phyloP scores from a whole-genome alignment of 768 basidiomycete genomes.

The Grammothele lineata region DNA sequence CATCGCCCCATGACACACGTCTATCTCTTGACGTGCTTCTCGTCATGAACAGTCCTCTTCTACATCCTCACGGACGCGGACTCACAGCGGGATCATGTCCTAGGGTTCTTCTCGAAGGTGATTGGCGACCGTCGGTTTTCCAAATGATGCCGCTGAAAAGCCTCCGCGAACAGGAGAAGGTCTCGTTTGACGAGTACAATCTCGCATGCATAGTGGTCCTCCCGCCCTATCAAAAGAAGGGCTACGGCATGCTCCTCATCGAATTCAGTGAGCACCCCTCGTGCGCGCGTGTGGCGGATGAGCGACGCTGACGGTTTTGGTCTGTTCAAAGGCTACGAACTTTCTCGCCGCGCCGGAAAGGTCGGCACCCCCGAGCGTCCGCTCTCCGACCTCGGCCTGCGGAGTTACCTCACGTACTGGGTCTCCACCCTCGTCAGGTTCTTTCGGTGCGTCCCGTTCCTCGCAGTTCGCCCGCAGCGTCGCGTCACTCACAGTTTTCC shows the following conservation, averaged over 20 bases:
- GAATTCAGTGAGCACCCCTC: slow-evolving; percentile 85
- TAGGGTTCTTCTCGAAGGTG: slow-evolving; percentile 74
- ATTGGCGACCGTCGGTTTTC: neutral
- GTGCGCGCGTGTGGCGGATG: neutral
- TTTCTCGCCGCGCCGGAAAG: slow-evolving; percentile 75
- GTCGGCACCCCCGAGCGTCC: slow-evolving; percentile 94
- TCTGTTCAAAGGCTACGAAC: slow-evolving; percentile 74
- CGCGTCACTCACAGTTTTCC: neutral
- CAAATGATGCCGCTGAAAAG: slow-evolving; percentile 3
- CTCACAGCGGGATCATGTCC: slow-evolving; percentile 72
- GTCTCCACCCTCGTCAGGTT: slow-evolving; percentile 79
- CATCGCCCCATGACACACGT: neutral
- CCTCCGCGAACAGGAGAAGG: slow-evolving; percentile 62
- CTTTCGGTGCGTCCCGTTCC: slow-evolving; percentile 48
- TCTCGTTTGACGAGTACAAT: slow-evolving; percentile 96
- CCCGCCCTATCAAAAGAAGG: slow-evolving; percentile 86
- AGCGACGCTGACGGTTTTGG: neutral
- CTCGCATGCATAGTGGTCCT: slow-evolving; percentile 94
- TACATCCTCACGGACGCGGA: slow-evolving; percentile 88
- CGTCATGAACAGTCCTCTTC: slow-evolving; percentile 61
- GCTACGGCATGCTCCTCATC: slow-evolving; percentile 94
- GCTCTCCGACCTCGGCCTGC: slow-evolving; percentile 86
- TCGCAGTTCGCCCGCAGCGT: neutral
- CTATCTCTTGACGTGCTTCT: too few species aligned
- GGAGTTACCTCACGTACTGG: slow-evolving; percentile 90